Conservation (phyloP, 495 filamentous ascomycete genomes). For the Penicillium pancosmium region DNA sequence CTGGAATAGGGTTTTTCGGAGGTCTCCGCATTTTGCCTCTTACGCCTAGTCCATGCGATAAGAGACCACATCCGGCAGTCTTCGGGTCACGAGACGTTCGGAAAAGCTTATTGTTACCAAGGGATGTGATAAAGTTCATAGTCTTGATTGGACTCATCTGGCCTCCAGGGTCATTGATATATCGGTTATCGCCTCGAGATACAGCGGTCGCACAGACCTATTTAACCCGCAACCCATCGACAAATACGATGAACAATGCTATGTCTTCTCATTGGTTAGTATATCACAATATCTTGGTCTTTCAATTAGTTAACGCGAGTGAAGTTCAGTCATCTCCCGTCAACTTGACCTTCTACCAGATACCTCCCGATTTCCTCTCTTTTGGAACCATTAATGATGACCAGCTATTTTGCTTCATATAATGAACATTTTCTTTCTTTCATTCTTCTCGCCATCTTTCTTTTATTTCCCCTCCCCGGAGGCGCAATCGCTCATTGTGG, state of each 20-base stretch:
- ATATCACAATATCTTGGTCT: no score
- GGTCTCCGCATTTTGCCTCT: slow-evolving; percentile 20
- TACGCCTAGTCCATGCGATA: slow-evolving; percentile 6
- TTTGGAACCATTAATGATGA: no score
- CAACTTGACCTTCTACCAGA: no score
- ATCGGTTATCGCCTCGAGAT: not conserved
- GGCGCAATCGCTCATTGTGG: not conserved
- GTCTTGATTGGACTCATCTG: slow-evolving; percentile 10
- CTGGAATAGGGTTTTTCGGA: slow-evolving; percentile 20
- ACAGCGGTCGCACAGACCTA: slow-evolving; percentile 5
- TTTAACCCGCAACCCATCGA: not conserved
- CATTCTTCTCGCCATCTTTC: no score
- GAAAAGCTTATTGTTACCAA: slow-evolving; percentile 9
- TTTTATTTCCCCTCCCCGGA: no score
- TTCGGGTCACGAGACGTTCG: slow-evolving; percentile 1
- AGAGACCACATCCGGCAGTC: slow-evolving; percentile 5
- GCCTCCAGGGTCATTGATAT: not conserved
- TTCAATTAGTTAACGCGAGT: no score
- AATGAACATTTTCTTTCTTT: no score
- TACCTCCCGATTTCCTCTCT: no score
- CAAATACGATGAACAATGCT: not conserved
- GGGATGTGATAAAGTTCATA: slow-evolving; percentile 9
- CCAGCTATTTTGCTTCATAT: no score
- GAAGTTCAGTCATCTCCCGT: no score
- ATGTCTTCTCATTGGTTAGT: not conserved